Evolutionary conservation across 108 stramenopile species (phyloP).

Genomic region (Fistulifera pelliculosa): DNA sequence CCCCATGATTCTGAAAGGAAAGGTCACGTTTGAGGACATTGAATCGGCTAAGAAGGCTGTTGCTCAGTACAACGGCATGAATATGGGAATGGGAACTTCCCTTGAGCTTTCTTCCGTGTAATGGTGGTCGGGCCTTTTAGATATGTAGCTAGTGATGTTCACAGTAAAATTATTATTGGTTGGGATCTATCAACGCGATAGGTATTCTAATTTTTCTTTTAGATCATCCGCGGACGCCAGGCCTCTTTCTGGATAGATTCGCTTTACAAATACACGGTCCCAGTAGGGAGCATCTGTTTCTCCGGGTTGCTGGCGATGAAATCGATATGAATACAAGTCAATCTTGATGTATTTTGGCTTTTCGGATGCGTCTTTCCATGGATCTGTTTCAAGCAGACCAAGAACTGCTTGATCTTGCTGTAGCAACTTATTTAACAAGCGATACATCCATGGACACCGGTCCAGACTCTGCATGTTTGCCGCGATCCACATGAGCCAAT

Average conservation of each 20-base stretch:
- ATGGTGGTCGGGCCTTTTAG: not conserved
- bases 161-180: not conserved
- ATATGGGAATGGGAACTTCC: conserved; percentile 79
- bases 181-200: not conserved
- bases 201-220: conserved; percentile 13
- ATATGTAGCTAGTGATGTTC: not conserved
- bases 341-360: conserved; percentile 50
- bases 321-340: conserved; percentile 45
- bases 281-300: conserved; percentile 31
- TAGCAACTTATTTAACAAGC: conserved; percentile 36
- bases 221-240: conserved; percentile 27
- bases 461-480: conserved; percentile 19
- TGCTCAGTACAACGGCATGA: conserved; percentile 84
- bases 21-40: conserved; percentile 70
- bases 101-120: conserved; percentile 52
- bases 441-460: conserved; percentile 44
- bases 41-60: conserved; percentile 77
- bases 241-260: conserved; percentile 43
- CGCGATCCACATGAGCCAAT: conserved; percentile 68
- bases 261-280: conserved; percentile 35
- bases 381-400: conserved; percentile 37
- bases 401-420: conserved; percentile 41
- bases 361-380: conserved; percentile 16
- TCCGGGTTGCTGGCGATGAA: conserved; percentile 12
- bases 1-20: conserved; percentile 51